phyloP scores from a whole-genome alignment of 148 eudicot genomes.

The Chenopodium formosanum region DNA sequence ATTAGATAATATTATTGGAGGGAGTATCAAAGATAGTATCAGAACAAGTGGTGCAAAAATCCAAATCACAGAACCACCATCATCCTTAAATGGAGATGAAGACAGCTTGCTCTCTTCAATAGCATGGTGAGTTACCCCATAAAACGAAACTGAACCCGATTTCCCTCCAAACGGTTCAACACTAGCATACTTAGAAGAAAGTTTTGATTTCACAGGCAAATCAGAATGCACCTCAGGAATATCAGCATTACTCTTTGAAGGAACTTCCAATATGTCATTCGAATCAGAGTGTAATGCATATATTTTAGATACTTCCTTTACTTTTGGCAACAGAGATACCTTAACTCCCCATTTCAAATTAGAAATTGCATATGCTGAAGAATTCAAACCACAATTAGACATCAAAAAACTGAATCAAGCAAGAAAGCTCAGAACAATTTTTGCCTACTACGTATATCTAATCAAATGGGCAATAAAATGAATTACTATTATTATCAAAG shows the following conservation, averaged over 20 bases:
- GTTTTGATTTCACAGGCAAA: slow-evolving; percentile 25
- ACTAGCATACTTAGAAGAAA: slow-evolving; percentile 28
- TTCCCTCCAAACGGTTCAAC: slow-evolving; percentile 71
- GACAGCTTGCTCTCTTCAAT: slow-evolving; percentile 57
- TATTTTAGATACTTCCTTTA: slow-evolving; percentile 20
- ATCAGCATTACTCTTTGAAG: slow-evolving; percentile 12
- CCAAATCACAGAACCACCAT: slow-evolving; percentile 67
- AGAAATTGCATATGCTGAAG: slow-evolving; percentile 26
- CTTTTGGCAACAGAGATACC: slow-evolving; percentile 17
- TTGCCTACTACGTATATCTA: too few relatives aligned
- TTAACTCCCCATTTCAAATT: slow-evolving; percentile 31
- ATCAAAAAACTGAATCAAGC: slow-evolving; percentile 4
- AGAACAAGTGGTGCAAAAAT: slow-evolving; percentile 62
- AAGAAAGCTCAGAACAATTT: not conserved
- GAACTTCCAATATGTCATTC: slow-evolving; percentile 16
- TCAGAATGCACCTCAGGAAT: slow-evolving; percentile 23
- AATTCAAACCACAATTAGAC: slow-evolving; percentile 22
- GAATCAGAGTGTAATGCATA: slow-evolving; percentile 29
- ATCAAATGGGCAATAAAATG: not conserved
- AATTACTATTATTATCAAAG: not conserved
- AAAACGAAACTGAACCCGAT: slow-evolving; percentile 76
- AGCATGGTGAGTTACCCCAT: slow-evolving; percentile 60
- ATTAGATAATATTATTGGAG: slow-evolving; percentile 52
- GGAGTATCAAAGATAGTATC: slow-evolving; percentile 63
- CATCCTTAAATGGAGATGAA: slow-evolving; percentile 56